These are phyloP conservation scores for Populus trichocarpa DNA, from an alignment of 441 rosid species.

Conservation along the genomic window DNA sequence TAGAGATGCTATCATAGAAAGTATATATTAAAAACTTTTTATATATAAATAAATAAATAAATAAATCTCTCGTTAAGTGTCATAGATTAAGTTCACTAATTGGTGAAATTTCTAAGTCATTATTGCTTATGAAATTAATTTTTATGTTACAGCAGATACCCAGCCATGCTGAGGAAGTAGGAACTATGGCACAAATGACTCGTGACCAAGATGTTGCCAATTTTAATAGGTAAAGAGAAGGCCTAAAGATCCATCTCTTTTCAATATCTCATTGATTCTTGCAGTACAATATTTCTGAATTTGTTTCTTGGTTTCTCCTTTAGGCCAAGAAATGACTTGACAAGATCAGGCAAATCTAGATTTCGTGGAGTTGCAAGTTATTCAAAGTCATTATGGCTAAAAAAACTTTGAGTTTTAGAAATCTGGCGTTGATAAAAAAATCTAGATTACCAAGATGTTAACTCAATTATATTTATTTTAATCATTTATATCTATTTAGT, in stretches of 20 bases:
- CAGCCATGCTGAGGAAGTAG: neutral
- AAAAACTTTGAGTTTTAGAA: neutral
- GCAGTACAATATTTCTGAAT: too few relatives aligned
- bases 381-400: neutral
- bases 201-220: neutral
- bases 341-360: neutral
- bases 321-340: neutral
- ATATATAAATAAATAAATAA: too few relatives aligned
- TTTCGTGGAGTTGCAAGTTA: conserved; percentile 10
- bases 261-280: too few relatives aligned
- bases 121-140: neutral
- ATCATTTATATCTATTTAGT: neutral
- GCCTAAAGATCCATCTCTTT: neutral
- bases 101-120: neutral
- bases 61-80: too few relatives aligned
- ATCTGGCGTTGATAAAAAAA: neutral
- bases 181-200: neutral
- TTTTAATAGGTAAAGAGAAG: neutral
- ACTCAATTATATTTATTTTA: neutral
- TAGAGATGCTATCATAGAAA: neutral
- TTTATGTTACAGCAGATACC: neutral
- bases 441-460: too few relatives aligned
- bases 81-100: neutral
- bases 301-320: neutral
- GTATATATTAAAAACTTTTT: too few relatives aligned